Evolutionary conservation across 306 rosid species (phyloP).

Genomic region (Carpinus viminea): DNA sequence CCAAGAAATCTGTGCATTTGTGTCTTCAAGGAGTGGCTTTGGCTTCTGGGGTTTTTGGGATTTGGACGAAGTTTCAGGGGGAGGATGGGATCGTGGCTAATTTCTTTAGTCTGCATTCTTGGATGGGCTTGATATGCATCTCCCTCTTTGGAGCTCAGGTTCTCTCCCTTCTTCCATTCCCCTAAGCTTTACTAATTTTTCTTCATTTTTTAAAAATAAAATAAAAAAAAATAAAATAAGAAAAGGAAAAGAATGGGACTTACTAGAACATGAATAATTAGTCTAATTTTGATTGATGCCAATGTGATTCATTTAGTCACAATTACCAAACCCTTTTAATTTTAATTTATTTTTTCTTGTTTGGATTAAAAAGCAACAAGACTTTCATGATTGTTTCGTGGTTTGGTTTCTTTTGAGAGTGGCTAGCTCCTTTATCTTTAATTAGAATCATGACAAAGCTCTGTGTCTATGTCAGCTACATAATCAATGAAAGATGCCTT

Average conservation of each 20-base stretch:
- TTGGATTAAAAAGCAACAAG: not conserved
- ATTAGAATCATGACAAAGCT: slow-evolving; percentile 4
- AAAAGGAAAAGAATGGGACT: not conserved
- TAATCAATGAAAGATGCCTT: not conserved
- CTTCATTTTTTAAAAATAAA: too few species aligned
- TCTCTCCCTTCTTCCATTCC: slow-evolving; percentile 20
- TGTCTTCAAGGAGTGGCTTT: slow-evolving; percentile 89
- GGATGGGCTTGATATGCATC: slow-evolving; percentile 88
- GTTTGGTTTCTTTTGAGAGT: not conserved
- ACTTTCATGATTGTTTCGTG: not conserved
- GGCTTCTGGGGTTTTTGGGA: slow-evolving; percentile 71
- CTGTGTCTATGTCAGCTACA: not conserved
- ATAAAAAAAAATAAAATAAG: too few species aligned
- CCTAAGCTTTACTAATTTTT: not conserved
- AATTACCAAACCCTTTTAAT: not conserved
- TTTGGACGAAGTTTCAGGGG: slow-evolving; percentile 82
- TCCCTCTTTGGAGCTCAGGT: slow-evolving; percentile 84
- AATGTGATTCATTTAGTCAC: too few species aligned
- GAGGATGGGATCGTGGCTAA: slow-evolving; percentile 69
- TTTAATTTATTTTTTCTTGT: not conserved
- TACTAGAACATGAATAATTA: too few species aligned
- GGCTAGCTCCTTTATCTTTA: not conserved
- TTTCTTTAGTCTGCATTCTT: slow-evolving; percentile 87
- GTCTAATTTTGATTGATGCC: too few species aligned
- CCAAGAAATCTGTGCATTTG: slow-evolving; percentile 80